A percentile compares a stretch with the other conserved stretches of the same genome.
Conservation (phyloP, 1,284 basidiomycete species). For the Calocybe gambosa region DNA sequence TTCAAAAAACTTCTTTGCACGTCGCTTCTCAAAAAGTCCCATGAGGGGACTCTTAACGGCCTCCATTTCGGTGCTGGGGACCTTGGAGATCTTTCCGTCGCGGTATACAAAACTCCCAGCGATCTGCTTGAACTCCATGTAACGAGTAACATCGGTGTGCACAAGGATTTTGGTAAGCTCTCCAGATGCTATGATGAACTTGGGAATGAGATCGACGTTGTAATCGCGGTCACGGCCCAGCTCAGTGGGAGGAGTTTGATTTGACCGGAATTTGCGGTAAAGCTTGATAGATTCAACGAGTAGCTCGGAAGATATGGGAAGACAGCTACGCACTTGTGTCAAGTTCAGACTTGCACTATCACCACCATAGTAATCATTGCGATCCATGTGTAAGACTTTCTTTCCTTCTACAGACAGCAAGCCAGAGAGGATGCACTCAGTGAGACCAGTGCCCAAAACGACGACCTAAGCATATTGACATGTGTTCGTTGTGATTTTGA, state of each 20-base stretch:
- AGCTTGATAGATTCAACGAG: constrained; percentile 46
- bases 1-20: constrained; percentile 98
- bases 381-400: constrained; percentile 99
- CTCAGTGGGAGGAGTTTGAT: constrained; percentile 64
- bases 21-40: constrained; percentile 97
- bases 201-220: constrained; percentile 91
- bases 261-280: constrained; percentile 91
- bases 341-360: constrained; percentile 97
- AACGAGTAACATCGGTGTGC: constrained; percentile 97
- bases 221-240: constrained; percentile 95
- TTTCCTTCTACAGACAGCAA: constrained; percentile 97
- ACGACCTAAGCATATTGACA: constrained; percentile 57
- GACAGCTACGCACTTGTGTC: constrained; percentile 68
- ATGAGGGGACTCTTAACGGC: constrained; percentile 92
- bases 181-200: constrained; percentile 98
- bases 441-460: constrained; percentile 93
- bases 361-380: constrained; percentile 98
- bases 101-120: constrained; percentile 97
- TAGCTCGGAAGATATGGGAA: background rate
- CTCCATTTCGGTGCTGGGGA: constrained; percentile 97
- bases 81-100: constrained; percentile 96
- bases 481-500: constrained; percentile 13
- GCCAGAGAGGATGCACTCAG: constrained; percentile 97
- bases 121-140: constrained; percentile 99
- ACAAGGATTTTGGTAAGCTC: constrained; percentile 98